Percentiles rank a stretch among this genome's conserved stretches.
These are phyloP conservation scores for Recurvomyces mirabilis DNA, from an alignment of 495 filamentous ascomycete species.

Conservation along the genomic window DNA sequence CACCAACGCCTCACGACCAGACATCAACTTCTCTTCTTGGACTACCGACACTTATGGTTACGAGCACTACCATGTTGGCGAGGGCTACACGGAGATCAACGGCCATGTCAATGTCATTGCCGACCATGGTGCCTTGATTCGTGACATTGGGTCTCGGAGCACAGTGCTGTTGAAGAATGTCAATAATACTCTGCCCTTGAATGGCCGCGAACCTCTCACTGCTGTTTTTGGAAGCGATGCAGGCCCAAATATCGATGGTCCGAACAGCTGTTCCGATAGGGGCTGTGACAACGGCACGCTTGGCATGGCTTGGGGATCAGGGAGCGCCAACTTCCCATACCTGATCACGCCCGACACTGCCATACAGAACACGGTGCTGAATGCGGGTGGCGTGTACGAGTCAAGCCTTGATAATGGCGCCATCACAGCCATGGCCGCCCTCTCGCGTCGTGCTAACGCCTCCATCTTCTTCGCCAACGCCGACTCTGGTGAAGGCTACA, in stretches of 20 bases:
- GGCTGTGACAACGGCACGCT: neutral
- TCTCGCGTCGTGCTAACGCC: conserved; percentile 63
- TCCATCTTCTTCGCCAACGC: conserved; percentile 84
- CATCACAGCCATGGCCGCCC: conserved; percentile 60
- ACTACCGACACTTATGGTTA: conserved; percentile 61
- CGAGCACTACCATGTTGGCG: conserved; percentile 34
- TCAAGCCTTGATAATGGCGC: conserved; percentile 66
- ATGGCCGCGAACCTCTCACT: conserved; percentile 31
- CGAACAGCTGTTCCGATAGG: conserved; percentile 66
- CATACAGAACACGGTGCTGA: neutral
- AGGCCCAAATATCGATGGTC: neutral
- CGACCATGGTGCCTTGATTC: conserved; percentile 59
- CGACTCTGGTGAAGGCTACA: conserved; percentile 76
- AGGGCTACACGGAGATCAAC: conserved; percentile 38
- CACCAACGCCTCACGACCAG: neutral
- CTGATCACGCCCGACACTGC: neutral
- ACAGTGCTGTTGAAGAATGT: conserved; percentile 77
- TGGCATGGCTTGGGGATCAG: neutral
- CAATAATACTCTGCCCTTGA: conserved; percentile 50
- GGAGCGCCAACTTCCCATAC: neutral
- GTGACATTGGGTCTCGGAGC: conserved; percentile 60
- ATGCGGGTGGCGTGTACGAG: neutral
- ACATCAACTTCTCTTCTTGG: conserved; percentile 62
- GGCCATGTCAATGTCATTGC: conserved; percentile 69
- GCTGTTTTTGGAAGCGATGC: neutral